Evolutionary conservation across 345 rosid species (phyloP).

Genomic region (Sisymbrium altissimum): DNA sequence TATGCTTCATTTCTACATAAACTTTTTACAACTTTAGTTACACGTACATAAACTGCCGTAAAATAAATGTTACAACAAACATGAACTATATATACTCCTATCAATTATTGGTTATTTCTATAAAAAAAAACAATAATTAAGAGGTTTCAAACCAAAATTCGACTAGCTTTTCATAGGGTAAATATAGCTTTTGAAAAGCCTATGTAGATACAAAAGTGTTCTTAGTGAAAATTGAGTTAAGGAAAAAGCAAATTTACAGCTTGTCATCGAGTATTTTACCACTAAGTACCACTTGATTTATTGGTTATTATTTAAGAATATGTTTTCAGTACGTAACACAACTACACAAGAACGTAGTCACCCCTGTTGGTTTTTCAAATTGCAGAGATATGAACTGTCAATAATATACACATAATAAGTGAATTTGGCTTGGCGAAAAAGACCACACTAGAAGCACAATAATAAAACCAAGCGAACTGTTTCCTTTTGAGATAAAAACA

Average conservation of each 20-base stretch:
- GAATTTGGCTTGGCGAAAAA: constrained; percentile 1
- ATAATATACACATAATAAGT: background rate
- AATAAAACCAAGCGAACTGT: background rate
- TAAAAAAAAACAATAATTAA: no score
- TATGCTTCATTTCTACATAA: no score
- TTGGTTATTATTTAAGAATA: background rate
- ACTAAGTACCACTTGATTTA: no score
- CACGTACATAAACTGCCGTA: no score
- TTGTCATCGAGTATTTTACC: background rate
- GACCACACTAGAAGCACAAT: background rate
- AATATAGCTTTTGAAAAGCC: background rate
- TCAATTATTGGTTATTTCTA: no score
- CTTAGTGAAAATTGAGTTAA: background rate
- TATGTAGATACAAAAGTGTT: background rate
- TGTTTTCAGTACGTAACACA: no score
- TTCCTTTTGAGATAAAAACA: background rate
- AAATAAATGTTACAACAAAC: no score
- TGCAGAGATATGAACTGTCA: background rate
- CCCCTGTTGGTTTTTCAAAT: background rate
- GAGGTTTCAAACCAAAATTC: background rate
- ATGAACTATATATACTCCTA: no score
- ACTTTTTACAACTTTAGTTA: no score
- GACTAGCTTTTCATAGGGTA: background rate
- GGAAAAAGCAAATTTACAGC: background rate
- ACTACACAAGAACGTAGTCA: background rate